These are phyloP conservation scores for Phialophora tarda DNA, from an alignment of 2,329 filamentous ascomycete genomes.

Conservation along the genomic window DNA sequence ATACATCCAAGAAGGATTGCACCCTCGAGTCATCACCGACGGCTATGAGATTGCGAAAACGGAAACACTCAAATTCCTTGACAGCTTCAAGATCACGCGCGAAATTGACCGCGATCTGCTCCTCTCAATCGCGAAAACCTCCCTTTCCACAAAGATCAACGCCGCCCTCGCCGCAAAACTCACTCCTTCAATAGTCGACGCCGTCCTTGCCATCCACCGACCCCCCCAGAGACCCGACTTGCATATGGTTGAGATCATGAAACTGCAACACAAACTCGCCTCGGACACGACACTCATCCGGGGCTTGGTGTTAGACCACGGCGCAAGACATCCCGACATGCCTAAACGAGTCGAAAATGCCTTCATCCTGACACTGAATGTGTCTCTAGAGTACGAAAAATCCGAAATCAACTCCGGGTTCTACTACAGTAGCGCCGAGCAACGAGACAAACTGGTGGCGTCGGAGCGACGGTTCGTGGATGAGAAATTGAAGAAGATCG, in stretches of 20 bases:
- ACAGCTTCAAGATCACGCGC: slow-evolving; percentile 86
- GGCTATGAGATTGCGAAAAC: slow-evolving; percentile 96
- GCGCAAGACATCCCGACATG: slow-evolving; percentile 97
- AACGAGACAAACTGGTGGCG: slow-evolving; percentile 97
- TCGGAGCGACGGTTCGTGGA: slow-evolving; percentile 96
- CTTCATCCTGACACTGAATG: slow-evolving; percentile 91
- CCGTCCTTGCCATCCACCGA: slow-evolving; percentile 92
- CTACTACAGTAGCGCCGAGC: slow-evolving; percentile 96
- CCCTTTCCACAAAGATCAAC: slow-evolving; percentile 94
- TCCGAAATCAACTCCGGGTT: slow-evolving; percentile 99
- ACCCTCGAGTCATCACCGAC: slow-evolving; percentile 95
- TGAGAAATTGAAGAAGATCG: slow-evolving; percentile 94
- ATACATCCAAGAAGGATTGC: slow-evolving; percentile 94
- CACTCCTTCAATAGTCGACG: slow-evolving; percentile 93
- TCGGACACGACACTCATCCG: slow-evolving; percentile 96
- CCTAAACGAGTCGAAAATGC: slow-evolving; percentile 95
- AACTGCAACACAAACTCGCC: slow-evolving; percentile 97
- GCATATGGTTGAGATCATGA: slow-evolving; percentile 99
- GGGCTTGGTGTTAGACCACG: slow-evolving; percentile 91
- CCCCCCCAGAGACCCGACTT: slow-evolving; percentile 89
- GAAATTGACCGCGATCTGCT: slow-evolving; percentile 93
- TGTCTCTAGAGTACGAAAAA: slow-evolving; percentile 98
- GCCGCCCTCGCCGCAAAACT: slow-evolving; percentile 84
- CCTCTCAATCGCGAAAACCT: slow-evolving; percentile 89
- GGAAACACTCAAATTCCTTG: slow-evolving; percentile 93